Evolutionary conservation across 805 yeast genomes (phyloP).

Genomic region (Ogataea zsoltii): DNA sequence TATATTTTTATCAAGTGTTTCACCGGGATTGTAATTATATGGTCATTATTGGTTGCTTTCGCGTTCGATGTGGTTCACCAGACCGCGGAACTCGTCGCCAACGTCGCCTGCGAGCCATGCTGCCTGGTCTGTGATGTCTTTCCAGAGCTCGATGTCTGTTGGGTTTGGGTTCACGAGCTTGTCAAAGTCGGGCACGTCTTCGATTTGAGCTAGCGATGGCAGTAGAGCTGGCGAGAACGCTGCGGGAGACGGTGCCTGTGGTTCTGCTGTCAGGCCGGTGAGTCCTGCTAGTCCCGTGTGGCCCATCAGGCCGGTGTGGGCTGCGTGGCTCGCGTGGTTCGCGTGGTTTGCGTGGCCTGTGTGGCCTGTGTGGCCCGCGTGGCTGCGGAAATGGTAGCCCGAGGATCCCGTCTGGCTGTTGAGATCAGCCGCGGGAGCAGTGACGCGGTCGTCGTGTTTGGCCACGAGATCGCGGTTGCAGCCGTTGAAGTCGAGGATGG

Average conservation of each 20-base stretch:
- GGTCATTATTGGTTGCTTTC: too few relatives aligned
- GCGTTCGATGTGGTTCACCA: slow-evolving; percentile 4
- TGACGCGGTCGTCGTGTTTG: slow-evolving; percentile 55
- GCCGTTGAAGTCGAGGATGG: slow-evolving; percentile 68
- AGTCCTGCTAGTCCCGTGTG: too few relatives aligned
- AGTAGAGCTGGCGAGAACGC: slow-evolving; percentile 31
- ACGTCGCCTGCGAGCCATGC: slow-evolving; percentile 62
- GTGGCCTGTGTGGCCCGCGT: too few relatives aligned
- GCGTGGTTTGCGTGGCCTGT: too few relatives aligned
- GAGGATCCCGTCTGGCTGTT: slow-evolving; percentile 13
- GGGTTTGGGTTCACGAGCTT: slow-evolving; percentile 35
- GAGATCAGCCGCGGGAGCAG: slow-evolving; percentile 28
- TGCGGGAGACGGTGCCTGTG: too few relatives aligned
- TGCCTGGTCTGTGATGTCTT: slow-evolving; percentile 74
- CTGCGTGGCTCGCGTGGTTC: too few relatives aligned
- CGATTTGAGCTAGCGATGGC: slow-evolving; percentile 35
- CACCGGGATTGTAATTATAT: slow-evolving; percentile 4
- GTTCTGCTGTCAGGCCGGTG: too few relatives aligned
- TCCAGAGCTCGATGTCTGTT: slow-evolving; percentile 63
- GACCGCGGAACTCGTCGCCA: slow-evolving; percentile 37
- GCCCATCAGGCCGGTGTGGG: too few relatives aligned
- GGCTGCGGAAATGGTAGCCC: neutral
- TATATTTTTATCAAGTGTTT: slow-evolving; percentile 8
- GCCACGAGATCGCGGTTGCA: slow-evolving; percentile 55
- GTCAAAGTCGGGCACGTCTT: slow-evolving; percentile 38